These are phyloP conservation scores for Mesotaenium endlicherianum DNA, from an alignment of 139 green algal species.

Conservation along the genomic window DNA sequence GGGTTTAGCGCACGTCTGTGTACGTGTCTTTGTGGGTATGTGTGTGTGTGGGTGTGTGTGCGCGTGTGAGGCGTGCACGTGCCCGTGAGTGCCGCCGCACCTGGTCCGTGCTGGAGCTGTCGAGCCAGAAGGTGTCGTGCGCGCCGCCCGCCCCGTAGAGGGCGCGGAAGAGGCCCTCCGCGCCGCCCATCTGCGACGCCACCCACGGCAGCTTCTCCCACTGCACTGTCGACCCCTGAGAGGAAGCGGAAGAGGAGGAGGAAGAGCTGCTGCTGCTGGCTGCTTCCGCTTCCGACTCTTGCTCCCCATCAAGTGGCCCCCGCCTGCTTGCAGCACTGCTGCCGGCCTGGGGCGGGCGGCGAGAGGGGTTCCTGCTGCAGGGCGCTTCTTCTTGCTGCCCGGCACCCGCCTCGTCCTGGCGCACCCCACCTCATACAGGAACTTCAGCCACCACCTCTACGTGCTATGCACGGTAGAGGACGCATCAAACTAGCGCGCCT, in stretches of 20 bases:
- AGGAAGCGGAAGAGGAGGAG: not conserved
- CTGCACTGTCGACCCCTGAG: not conserved
- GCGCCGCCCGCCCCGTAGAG: not conserved
- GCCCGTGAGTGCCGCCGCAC: not conserved
- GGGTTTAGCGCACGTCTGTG: too few relatives aligned
- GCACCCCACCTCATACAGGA: too few relatives aligned
- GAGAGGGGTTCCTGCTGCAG: not conserved
- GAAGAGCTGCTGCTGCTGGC: too few relatives aligned
- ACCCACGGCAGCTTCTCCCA: not conserved
- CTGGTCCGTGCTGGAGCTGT: slow-evolving; percentile 7
- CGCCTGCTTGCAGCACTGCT: not conserved
- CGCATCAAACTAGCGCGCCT: too few relatives aligned
- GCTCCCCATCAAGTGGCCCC: not conserved
- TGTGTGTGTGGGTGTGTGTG: not conserved
- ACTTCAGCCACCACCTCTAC: too few relatives aligned
- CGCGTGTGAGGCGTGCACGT: not conserved
- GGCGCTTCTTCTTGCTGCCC: too few relatives aligned
- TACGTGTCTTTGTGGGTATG: too few relatives aligned
- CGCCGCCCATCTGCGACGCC: not conserved
- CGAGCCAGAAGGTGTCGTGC: slow-evolving; percentile 22
- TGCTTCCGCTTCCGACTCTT: not conserved
- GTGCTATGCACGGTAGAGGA: too few relatives aligned
- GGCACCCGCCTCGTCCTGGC: too few relatives aligned
- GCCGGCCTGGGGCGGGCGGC: not conserved
- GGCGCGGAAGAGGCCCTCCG: not conserved